Evolutionary conservation across 2,329 filamentous ascomycete genomes (phyloP), one percentile per base, ranked within the genome.

Genomic region (Fusarium multiceps): DNA sequence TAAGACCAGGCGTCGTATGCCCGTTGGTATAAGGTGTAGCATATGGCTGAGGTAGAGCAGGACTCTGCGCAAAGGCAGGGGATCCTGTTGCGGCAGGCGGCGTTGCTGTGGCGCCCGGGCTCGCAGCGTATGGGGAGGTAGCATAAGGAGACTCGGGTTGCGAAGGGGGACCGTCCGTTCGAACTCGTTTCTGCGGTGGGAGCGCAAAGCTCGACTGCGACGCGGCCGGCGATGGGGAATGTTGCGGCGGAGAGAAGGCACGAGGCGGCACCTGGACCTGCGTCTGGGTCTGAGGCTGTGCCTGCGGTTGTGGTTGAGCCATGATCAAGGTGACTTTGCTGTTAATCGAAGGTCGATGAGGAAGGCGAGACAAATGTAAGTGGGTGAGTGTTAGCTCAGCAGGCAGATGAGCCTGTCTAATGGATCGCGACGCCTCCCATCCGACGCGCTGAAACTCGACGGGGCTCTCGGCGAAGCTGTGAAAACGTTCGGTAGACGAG

Each of bases 161-260:
- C 28, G 91, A 90, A n/a, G 85, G 81, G 34, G 90, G 87, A 60
- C 89, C 90, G 54, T 90, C 78, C 87, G 90, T 78, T 65, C 78
- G 75, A 28, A 77, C 73, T 74, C 92, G 88, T 82, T 96, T 95
- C 63, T 87, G 88, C 18, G 92, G 90, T 50, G 92, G 92, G 50
- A 90, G 87, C 63, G 79, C 76, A 73, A 80, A 91, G 55, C 80
- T 81, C 18, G 85, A 81, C 68, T 87, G 86, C 32, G 85, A 83
- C 23, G 86, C 82, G 51, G 83, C 86, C 46, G 90, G 89, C 25
- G 90, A 90, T 25, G 89, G 86, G 37, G 86, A 85, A 50, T 85
- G 85, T 60, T 88, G 89, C 30, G 87, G 85, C 71, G 89, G 89
- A 66, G 89, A 90, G 79, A 88, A 92, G 56, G 84, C 81, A 71